Percentiles rank a stretch among this genome's conserved stretches.
Evolutionary conservation across 1,284 basidiomycete genomes (phyloP).

Genomic region (Boletus sp.): DNA sequence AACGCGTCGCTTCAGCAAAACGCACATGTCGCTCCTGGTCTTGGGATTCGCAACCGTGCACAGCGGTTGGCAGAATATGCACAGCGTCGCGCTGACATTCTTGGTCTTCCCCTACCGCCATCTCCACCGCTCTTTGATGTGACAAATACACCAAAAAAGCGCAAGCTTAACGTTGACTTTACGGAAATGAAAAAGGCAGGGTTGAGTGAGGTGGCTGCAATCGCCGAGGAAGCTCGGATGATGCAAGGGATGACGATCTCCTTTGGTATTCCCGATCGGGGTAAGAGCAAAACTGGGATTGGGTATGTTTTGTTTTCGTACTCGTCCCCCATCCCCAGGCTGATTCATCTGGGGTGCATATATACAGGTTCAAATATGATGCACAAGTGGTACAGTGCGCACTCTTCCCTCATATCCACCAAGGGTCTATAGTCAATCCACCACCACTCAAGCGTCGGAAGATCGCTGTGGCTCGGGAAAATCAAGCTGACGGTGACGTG

Average conservation of each 20-base stretch:
- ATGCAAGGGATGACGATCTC: slow-evolving; percentile 46
- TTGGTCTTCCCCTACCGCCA: slow-evolving; percentile 38
- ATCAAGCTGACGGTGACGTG: slow-evolving; percentile 8
- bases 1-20: slow-evolving; percentile 38
- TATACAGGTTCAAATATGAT: slow-evolving; percentile 58
- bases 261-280: slow-evolving; percentile 41
- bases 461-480: slow-evolving; percentile 5
- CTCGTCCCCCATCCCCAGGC: neutral
- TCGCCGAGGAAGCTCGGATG: slow-evolving; percentile 35
- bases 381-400: slow-evolving; percentile 43
- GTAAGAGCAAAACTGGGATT: slow-evolving; percentile 41
- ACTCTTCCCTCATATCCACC: slow-evolving; percentile 42
- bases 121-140: slow-evolving; percentile 33
- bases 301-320: slow-evolving; percentile 40
- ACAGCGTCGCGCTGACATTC: slow-evolving; percentile 54
- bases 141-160: slow-evolving; percentile 33
- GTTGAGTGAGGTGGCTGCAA: slow-evolving; percentile 14
- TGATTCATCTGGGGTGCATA: slow-evolving; percentile 5
- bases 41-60: slow-evolving; percentile 58
- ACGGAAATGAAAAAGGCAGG: slow-evolving; percentile 24
- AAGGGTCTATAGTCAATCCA: slow-evolving; percentile 8
- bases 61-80: slow-evolving; percentile 67
- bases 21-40: slow-evolving; percentile 43
- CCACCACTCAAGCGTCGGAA: slow-evolving; percentile 29
- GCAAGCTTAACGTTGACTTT: slow-evolving; percentile 25